Percentiles rank a stretch among this genome's conserved stretches.
Conservation (phyloP, 139 green algal species). For the Chlamydomonas schloesseri region DNA sequence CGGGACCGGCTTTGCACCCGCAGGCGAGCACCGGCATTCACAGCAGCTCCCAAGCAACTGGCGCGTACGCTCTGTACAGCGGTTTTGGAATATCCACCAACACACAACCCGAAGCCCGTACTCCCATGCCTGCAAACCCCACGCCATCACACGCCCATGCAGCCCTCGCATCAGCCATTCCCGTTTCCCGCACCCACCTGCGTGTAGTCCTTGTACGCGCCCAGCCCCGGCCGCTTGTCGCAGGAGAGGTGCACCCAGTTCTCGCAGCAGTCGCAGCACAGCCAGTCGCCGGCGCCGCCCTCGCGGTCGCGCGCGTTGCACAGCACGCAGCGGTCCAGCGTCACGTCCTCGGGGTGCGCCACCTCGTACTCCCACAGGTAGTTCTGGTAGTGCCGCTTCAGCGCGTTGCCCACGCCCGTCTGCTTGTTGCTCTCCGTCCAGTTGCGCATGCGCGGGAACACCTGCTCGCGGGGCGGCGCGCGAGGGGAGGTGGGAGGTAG, state of each 20-base stretch:
- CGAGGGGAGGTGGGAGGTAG: background rate
- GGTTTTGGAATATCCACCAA: too few relatives aligned
- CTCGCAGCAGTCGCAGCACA: constrained; percentile 74
- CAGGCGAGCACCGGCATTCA: too few relatives aligned
- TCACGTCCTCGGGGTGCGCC: constrained; percentile 75
- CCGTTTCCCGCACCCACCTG: too few relatives aligned
- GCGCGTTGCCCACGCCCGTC: constrained; percentile 87
- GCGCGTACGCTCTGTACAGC: too few relatives aligned
- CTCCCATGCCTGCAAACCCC: too few relatives aligned
- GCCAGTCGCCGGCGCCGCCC: constrained; percentile 62
- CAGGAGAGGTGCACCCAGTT: constrained; percentile 77
- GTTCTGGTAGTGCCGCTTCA: constrained; percentile 89
- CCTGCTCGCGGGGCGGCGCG: constrained; percentile 49
- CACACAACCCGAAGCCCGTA: too few relatives aligned
- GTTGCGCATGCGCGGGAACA: constrained; percentile 84
- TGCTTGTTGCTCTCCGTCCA: constrained; percentile 79
- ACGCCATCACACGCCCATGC: too few relatives aligned
- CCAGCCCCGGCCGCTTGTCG: constrained; percentile 62
- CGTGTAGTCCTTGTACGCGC: constrained; percentile 72
- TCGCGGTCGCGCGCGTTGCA: constrained; percentile 57
- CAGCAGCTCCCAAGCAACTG: too few relatives aligned
- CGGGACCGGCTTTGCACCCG: too few relatives aligned
- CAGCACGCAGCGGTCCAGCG: constrained; percentile 64
- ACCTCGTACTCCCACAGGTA: constrained; percentile 87
- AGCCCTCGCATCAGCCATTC: too few relatives aligned